Evolutionary conservation across 164 flowering plant genomes (phyloP), one percentile per base, ranked within the genome.

Genomic region (Malania oleifera): DNA sequence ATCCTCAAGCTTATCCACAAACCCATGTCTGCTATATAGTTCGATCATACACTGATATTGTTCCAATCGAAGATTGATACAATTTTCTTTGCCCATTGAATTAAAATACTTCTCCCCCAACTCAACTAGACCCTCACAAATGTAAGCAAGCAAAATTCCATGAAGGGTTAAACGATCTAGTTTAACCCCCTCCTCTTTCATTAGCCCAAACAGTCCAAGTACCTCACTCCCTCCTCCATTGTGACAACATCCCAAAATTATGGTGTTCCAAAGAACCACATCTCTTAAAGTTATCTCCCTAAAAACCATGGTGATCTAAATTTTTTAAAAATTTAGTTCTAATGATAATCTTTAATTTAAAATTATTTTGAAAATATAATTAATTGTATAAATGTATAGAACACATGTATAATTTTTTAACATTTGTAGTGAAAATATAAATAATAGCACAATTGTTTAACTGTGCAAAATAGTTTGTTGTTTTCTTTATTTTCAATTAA

Each of bases 31-130:
- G 47, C 75, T 39, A 18, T 78, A 76, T 35, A 84, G 82, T 62
- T 82, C 82, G 51, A 84, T 69, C 81, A 84, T 82, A 62, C 67
- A 67, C 54, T 77, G 80, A 64, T 82, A 80, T 64, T 84, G 85
- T 72, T 84, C 83, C 52, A 75, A 29, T n/a, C 75, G 60, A 29
- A 83, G 81, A 50, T 80, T 67, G 25, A 75, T 40, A 51, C 57
- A 66, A 52, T 71, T 72, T 39, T 69, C 57, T 3, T 69, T 54
- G 52, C 77, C 70, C 83, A 80, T 82, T 12, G 73, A 59, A 24
- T 66, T 25, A 40, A 82, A 82, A 66, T 65, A 69, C 60, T 57
- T 50, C 34, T n/a, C 61, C 25, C 87, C 87, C 53, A 75, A 61
- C 26, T 75, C 78, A 56, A 71, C 66, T 38, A 62, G 69, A 4